Base-by-base conservation (phyloP, 371 early-diverging fungal genomes). In the Mortierella polycephala region DNA sequence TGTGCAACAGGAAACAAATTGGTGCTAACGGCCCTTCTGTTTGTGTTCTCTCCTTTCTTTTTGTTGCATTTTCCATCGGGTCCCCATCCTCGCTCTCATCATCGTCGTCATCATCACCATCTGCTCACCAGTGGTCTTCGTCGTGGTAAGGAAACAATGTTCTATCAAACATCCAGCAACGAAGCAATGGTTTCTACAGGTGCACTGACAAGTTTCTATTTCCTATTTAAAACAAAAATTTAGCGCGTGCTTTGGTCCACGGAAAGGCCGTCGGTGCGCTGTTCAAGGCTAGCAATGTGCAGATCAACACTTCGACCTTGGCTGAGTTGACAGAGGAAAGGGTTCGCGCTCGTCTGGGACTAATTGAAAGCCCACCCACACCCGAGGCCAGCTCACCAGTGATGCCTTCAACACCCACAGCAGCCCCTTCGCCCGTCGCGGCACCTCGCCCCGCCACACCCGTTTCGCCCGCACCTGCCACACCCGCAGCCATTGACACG, bases 231-330 rank as follows among this genome's bases (percentile, higher is more conserved):
- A 9, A 57, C n/a, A 57, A 18, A 18, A 37, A 11, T 37, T 20
- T 69, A 91, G 91, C 92, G n/a, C 86, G 91, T 65, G 89, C 90
- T 37, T 82, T 92, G 41, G 91, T 92, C 21, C 93, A 92, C 67
- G 91, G 93, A 64, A 82, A 90, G 68, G 83, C 89, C 4, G 90
- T 92, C 11, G 90, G 88, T 14, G 71, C 80, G 39, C 59, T 89
- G 41, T 83, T 91, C 64, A 85, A 90, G 71, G 80, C 85, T 61
- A 81, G 83, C 49, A 82, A 86, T 75, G 86, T 85, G 21, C 86
- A 85, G 49, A 70, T 88, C 58, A 85, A 85, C 50, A 84, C 86
- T 7, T 84, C 88, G 30, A 83, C 67, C 83, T 80, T 51, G 75
- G 83, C 69, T 61, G 85, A 69, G 62, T 84, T 66, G 72, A 39